Base-by-base conservation (phyloP, 2,329 filamentous ascomycete species). In the Lanzia echinophila region DNA sequence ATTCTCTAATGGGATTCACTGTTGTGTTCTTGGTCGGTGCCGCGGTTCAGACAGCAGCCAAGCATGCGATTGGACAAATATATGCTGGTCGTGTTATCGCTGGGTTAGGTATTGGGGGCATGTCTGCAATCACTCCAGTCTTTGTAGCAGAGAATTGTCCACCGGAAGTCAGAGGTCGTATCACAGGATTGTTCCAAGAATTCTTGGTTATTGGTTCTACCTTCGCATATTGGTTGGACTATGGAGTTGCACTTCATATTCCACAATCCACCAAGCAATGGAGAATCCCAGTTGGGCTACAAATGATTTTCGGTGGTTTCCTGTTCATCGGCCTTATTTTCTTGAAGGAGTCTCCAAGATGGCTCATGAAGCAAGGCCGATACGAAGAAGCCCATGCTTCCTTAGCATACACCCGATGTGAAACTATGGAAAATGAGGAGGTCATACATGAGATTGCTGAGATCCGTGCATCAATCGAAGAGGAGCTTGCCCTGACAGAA, bases 401-500 rank as follows among this genome's bases (percentile, higher is more conserved):
- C 51, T 75, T 90, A 59, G 72, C 76, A 0, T 73, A 72, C 19
- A 72, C 89, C 17, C 83, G 86, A 39, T 69, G 81, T 24, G 77
- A 87, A 28, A 64, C 81, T 12, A 56, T 50, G 74, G 84, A 63
- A 73, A 79, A 17, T 85, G 86, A 63, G 15, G 62, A 65, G 7
- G 71, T 89, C 10, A 63, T 78, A 0, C 68, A 73, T 3, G 84
- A 91, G 66, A 79, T 87, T 53, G 73, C 73, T 49, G 77, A 75
- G 54, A 89, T 91, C 66, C 79, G 81, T 58, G 73, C 75, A 19
- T 77, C 84, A 22, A 80, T 88, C 58, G 79, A 87, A 58, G 81
- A 85, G 17, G 87, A 91, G 66, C 75, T 86, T 46, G 84, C 88
- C 66, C 84, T 84, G 0, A 87, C 81, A 24, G 77, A 78, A 70